phyloP scores from a whole-genome alignment of 2,329 filamentous ascomycete species.

The Bipolaris sorokiniana region DNA sequence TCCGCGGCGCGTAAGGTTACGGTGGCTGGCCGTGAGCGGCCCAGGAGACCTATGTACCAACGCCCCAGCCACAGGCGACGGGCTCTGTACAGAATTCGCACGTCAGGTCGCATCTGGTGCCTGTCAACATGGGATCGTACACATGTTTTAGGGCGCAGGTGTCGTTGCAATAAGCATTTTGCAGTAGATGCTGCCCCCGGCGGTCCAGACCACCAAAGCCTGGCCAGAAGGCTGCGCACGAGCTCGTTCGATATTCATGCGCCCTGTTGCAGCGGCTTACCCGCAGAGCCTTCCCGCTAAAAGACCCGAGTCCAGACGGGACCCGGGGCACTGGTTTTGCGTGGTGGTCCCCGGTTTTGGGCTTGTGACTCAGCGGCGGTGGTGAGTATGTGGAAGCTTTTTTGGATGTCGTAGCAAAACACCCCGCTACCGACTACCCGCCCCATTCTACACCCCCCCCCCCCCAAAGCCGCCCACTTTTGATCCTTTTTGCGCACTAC shows the following conservation, averaged over 20 bases:
- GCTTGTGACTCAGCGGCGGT: conserved; percentile 27
- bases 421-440: conserved; percentile 20
- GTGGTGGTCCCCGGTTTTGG: conserved; percentile 15
- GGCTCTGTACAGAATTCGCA: not conserved
- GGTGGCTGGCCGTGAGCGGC: not conserved
- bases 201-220: conserved; percentile 39
- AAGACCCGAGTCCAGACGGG: conserved; percentile 29
- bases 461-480: conserved; percentile 15
- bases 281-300: conserved; percentile 34
- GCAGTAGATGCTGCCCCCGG: conserved; percentile 25
- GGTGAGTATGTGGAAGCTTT: conserved; percentile 18
- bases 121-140: not conserved
- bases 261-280: conserved; percentile 27
- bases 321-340: conserved; percentile 24
- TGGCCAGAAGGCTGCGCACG: conserved; percentile 25
- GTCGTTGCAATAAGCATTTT: conserved; percentile 48
- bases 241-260: conserved; percentile 23
- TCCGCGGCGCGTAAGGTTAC: not conserved
- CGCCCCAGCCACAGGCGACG: not conserved
- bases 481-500: conserved; percentile 10
- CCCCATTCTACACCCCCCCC: conserved; percentile 11
- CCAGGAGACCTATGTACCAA: not conserved
- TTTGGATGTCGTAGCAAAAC: conserved; percentile 10
- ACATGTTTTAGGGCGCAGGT: conserved; percentile 2
- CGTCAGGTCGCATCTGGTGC: not conserved